Conservation (phyloP, 345 rosid genomes). For the Populus simonii region DNA sequence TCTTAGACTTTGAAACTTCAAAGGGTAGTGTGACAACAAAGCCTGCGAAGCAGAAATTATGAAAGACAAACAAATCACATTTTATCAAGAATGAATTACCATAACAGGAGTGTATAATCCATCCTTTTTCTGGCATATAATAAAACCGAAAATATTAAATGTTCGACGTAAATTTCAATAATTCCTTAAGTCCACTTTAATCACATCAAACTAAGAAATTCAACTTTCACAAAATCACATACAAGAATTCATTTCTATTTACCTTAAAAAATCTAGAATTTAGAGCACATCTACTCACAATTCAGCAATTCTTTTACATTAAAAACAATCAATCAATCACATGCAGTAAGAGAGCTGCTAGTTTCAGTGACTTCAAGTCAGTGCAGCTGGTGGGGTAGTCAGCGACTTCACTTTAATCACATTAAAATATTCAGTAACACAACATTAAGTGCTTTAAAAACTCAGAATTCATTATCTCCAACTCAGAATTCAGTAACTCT, state of each 20-base stretch:
- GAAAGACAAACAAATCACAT: not conserved
- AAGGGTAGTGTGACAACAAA: slow-evolving; percentile 59
- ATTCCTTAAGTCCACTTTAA: not conserved
- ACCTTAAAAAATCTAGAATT: not conserved
- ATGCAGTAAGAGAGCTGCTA: not conserved
- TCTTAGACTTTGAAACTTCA: slow-evolving; percentile 60
- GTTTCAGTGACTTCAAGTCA: not conserved
- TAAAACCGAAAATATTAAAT: not conserved
- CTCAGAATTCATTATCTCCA: not conserved
- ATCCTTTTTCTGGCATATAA: not conserved
- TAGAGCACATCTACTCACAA: not conserved
- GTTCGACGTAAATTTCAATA: not conserved
- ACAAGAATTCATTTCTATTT: too few species aligned
- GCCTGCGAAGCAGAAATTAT: slow-evolving; percentile 45
- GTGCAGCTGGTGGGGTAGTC: not conserved
- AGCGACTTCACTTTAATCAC: not conserved
- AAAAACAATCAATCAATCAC: not conserved
- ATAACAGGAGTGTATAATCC: not conserved
- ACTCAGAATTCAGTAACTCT: not conserved
- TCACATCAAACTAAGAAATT: not conserved
- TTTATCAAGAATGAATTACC: not conserved
- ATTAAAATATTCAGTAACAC: not conserved
- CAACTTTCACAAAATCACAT: too few species aligned
- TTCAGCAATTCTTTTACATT: not conserved
- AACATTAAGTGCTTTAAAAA: not conserved